Evolutionary conservation across 2,329 filamentous ascomycete genomes (phyloP), one percentile per base, ranked within the genome.

Genomic region (Colletotrichum camelliae): DNA sequence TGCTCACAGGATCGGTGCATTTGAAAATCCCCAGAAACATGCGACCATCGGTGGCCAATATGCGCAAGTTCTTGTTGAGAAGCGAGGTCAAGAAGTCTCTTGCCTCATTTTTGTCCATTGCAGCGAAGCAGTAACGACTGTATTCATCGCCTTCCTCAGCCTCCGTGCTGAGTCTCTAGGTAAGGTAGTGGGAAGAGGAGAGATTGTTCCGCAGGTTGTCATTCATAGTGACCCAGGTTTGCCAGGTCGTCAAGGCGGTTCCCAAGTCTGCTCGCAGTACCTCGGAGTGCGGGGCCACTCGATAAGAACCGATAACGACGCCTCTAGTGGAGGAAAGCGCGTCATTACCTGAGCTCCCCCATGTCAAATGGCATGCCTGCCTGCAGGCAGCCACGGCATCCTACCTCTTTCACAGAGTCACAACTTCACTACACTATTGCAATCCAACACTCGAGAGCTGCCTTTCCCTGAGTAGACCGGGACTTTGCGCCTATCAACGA

Each of bases 1-100:
- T 29, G 8, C 58, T 37, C 61, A 88, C 91, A 75, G 94, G 92
- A 87, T 99, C 97, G 35, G 96, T 98, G 87, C 97, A 99, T 85
- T 97, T 98, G 86, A 99, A 94, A 78, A 93, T 90, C 24, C 97
- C 97, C 71, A 96, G 92, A 84, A 98, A 99, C 83, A 98, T 93
- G 76, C 97, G 94, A 18, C 91, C 92, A 83, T 98, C 96, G 6
- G 92, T 94, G 16, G 94, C 95, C 80, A 94, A 91, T 70, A 98
- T 87, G 74, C 96, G 93, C 39, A 98, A 86, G 52, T 92, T 94
- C 83, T 95, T 95, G 83, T 94, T 94, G 68, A 98, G 88, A 67
- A 97, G 91, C 29, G 93, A 91, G 39, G 85, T 83, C 33, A 95
- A 88, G 81, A 91, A 94, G 58, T 84, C 81, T 72, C 87, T 86